These are phyloP conservation scores for Talaromyces marneffei DNA, from an alignment of 2,329 filamentous ascomycete genomes.

Conservation along the genomic window DNA sequence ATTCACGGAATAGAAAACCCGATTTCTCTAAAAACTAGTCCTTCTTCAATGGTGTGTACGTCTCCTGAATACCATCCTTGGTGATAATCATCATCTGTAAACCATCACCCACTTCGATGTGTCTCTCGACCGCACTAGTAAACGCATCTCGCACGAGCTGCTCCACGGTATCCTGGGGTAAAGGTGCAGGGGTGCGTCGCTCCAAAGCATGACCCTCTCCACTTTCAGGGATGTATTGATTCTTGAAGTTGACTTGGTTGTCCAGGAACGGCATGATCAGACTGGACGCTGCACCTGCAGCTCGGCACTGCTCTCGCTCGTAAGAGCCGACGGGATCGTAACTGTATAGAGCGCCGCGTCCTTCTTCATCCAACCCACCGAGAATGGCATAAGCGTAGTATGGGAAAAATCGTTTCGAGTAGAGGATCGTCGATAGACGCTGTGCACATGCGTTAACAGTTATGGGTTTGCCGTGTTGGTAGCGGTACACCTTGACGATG, in stretches of 20 bases:
- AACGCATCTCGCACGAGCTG: constrained; percentile 93
- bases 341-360: constrained; percentile 87
- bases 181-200: constrained; percentile 53
- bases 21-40: constrained; percentile 53
- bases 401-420: constrained; percentile 97
- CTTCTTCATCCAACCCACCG: constrained; percentile 88
- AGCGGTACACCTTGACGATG: constrained; percentile 97
- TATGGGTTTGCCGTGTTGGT: constrained; percentile 97
- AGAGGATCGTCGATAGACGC: constrained; percentile 88
- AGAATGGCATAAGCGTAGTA: constrained; percentile 97
- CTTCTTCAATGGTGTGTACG: constrained; percentile 77
- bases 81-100: constrained; percentile 95
- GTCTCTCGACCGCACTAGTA: constrained; percentile 93
- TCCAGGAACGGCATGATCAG: constrained; percentile 99
- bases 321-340: constrained; percentile 98
- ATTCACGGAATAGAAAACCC: constrained; percentile 3
- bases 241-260: constrained; percentile 99
- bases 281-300: constrained; percentile 83
- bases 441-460: constrained; percentile 90
- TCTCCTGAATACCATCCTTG: constrained; percentile 80
- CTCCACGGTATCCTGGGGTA: constrained; percentile 70
- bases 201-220: constrained; percentile 75
- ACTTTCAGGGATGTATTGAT: constrained; percentile 86
- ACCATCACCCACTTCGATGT: constrained; percentile 96
- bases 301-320: constrained; percentile 92